phyloP scores from a whole-genome alignment of 306 rosid genomes.

The Luffa aegyptiaca region DNA sequence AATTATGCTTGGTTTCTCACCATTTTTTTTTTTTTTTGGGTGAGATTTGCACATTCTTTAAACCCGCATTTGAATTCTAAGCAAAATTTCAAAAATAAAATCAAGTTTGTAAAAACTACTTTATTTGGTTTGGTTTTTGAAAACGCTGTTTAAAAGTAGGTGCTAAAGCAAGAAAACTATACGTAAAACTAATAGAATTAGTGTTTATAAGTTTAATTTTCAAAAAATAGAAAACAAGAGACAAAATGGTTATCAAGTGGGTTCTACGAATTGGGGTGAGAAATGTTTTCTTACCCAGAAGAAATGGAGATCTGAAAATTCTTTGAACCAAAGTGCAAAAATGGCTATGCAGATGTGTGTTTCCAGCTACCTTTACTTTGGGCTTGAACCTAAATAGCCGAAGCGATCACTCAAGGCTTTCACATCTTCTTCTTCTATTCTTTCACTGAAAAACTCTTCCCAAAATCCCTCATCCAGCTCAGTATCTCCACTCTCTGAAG shows the following conservation, averaged over 20 bases:
- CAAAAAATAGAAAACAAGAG: neutral
- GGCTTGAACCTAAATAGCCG: slow-evolving; percentile 5
- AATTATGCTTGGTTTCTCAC: too few species aligned
- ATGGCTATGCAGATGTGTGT: neutral
- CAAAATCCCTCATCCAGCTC: slow-evolving; percentile 9
- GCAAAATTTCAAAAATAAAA: too few species aligned
- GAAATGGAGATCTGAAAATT: slow-evolving; percentile 7
- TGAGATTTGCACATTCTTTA: too few species aligned
- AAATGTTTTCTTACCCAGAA: neutral
- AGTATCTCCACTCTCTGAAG: neutral
- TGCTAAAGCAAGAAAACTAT: neutral
- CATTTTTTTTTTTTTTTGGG: too few species aligned
- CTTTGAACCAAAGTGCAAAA: slow-evolving; percentile 3
- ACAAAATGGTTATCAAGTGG: neutral
- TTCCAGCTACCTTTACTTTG: slow-evolving; percentile 14
- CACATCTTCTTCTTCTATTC: slow-evolving; percentile 2
- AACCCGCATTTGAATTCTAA: too few species aligned
- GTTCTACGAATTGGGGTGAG: neutral
- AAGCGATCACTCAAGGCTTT: slow-evolving; percentile 1
- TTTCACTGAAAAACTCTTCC: slow-evolving; percentile 9
- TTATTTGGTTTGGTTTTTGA: too few species aligned
- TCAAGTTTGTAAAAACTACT: too few species aligned
- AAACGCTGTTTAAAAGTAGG: neutral
- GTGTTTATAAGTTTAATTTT: neutral
- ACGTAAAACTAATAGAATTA: too few species aligned